These are phyloP conservation scores for Daldinia caldariorum DNA, from an alignment of 495 filamentous ascomycete genomes.

Conservation along the genomic window DNA sequence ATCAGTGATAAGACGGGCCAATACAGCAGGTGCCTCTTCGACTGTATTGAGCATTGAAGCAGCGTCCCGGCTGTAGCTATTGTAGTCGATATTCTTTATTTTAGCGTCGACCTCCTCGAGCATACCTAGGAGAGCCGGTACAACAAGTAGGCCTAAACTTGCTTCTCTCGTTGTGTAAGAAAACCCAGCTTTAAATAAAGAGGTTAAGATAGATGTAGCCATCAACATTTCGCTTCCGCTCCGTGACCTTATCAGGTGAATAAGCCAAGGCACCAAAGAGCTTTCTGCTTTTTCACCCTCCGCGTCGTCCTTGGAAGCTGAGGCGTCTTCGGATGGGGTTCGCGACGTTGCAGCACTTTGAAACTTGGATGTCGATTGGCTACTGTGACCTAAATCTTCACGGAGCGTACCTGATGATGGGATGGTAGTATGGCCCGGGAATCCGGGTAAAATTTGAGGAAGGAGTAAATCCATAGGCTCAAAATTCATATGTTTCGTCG, in stretches of 20 bases:
- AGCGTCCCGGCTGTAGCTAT: conserved; percentile 49
- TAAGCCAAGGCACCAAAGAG: conserved; percentile 83
- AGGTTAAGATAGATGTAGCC: conserved; percentile 81
- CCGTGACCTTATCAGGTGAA: conserved; percentile 72
- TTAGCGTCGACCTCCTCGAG: conserved; percentile 63
- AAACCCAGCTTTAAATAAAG: conserved; percentile 76
- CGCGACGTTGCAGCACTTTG: conserved; percentile 39
- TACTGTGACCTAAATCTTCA: conserved; percentile 45
- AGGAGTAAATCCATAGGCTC: conserved; percentile 45
- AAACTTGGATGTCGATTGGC: conserved; percentile 46
- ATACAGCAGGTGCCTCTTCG: conserved; percentile 76
- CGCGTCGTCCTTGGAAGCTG: conserved; percentile 36
- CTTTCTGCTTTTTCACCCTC: conserved; percentile 75
- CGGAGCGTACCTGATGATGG: conserved; percentile 66
- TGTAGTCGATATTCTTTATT: conserved; percentile 47
- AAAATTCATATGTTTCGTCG: conserved; percentile 38
- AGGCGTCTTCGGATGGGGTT: conserved; percentile 45
- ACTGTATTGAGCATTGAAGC: conserved; percentile 60
- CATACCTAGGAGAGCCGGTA: conserved; percentile 77
- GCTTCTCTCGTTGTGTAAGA: conserved; percentile 69
- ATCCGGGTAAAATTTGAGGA: conserved; percentile 21
- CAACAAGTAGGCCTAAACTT: conserved; percentile 70
- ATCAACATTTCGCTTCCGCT: conserved; percentile 73
- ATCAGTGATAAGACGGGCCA: conserved; percentile 82
- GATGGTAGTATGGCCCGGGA: conserved; percentile 55